A percentile compares a stretch with the other conserved stretches of the same genome.
Evolutionary conservation across 306 rosid species (phyloP).

Genomic region (Oemleria cerasiformis): DNA sequence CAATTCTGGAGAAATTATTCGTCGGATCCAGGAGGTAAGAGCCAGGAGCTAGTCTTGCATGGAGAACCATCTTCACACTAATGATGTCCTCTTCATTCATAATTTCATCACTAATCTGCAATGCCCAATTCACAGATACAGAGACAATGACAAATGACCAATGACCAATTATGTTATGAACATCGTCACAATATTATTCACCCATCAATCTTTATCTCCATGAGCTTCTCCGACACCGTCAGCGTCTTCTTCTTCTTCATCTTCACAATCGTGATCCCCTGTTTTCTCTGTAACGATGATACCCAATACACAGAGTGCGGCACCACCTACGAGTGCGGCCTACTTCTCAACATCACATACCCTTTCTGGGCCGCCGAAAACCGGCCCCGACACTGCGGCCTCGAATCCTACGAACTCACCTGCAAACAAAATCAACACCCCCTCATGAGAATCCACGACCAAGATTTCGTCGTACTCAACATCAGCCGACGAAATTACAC

Average conservation of each 20-base stretch:
- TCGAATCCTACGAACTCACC: neutral
- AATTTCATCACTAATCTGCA: no score
- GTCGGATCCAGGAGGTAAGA: no score
- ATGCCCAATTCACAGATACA: no score
- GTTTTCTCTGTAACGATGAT: neutral
- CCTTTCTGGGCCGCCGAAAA: conserved; percentile 38
- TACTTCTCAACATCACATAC: neutral
- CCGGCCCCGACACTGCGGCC: conserved; percentile 4
- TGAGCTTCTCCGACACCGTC: neutral
- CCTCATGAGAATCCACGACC: neutral
- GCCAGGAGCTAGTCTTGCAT: no score
- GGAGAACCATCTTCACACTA: no score
- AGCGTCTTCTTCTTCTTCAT: neutral
- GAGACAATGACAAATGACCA: no score
- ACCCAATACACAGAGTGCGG: neutral
- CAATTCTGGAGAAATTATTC: no score
- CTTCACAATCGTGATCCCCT: neutral
- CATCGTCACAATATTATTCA: no score
- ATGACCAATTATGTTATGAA: no score
- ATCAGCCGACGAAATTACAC: neutral
- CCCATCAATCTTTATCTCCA: neutral
- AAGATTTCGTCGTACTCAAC: neutral
- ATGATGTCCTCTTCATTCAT: no score
- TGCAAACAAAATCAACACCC: neutral
- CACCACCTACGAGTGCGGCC: conserved; percentile 30